These are phyloP conservation scores for Chytriomyces hyalinus DNA, from an alignment of 192 early-diverging fungal genomes.

Conservation along the genomic window DNA sequence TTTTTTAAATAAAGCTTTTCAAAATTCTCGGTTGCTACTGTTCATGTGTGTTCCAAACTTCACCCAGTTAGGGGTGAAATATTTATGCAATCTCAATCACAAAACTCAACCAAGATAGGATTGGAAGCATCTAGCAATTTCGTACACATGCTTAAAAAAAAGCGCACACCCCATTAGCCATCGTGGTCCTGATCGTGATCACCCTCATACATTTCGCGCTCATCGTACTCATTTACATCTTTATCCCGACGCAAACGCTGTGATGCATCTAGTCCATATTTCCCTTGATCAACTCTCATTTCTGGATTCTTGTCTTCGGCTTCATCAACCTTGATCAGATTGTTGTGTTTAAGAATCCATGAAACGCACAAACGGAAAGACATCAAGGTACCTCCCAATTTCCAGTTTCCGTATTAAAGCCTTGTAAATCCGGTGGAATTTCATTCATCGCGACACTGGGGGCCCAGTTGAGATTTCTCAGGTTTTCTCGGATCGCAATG, in stretches of 20 bases:
- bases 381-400: conserved; percentile 39
- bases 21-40: neutral
- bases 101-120: neutral
- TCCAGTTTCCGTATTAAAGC: conserved; percentile 39
- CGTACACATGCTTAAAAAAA: neutral
- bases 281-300: conserved; percentile 40
- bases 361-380: neutral
- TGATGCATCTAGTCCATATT: conserved; percentile 19
- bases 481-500: conserved; percentile 62
- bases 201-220: conserved; percentile 51
- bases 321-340: conserved; percentile 35
- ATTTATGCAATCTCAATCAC: neutral
- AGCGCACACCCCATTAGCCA: conserved; percentile 11
- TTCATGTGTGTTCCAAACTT: neutral
- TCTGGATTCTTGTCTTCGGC: conserved; percentile 47
- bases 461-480: conserved; percentile 72
- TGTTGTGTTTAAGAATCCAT: neutral
- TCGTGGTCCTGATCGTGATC: conserved; percentile 47
- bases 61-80: neutral
- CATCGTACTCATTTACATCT: conserved; percentile 40
- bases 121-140: neutral
- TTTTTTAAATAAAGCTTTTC: neutral
- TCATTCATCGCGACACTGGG: conserved; percentile 87
- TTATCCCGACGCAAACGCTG: conserved; percentile 36
- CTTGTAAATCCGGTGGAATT: conserved; percentile 58